Evolutionary conservation across 495 filamentous ascomycete species (phyloP), one percentile per base, ranked within the genome.

Genomic region (Penicillium pancosmium): DNA sequence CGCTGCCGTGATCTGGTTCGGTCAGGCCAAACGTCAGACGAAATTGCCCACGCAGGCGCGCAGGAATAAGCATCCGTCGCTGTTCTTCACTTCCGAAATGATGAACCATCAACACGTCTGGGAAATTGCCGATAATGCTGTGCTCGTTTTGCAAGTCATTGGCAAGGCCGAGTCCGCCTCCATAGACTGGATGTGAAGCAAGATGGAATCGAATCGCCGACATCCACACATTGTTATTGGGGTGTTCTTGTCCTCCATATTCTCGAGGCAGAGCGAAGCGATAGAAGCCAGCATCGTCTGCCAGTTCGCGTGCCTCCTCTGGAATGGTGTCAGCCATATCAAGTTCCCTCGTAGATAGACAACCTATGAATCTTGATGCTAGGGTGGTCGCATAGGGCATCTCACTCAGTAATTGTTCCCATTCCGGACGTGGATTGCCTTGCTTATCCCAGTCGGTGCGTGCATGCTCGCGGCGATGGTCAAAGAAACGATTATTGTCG

Each of bases 101-200:
- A 54, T 78, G 73, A 15, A 86, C 64, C 85, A 85, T 85, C 6
- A 83, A 60, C 5, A 86, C 52, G 59, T 82, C 80, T 0, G 82
- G 84, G 65, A 85, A 84, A 62, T 86, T 87, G 5, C 82, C 82
- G 3, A 86, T 76, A 16, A 87, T 73, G 46, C 71, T 76, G 62
- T 85, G 82, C 63, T 86, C 83, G 55, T 80, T 87, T 61, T 88
- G 82, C 40, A 86, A 66, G 66, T 87, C 85, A 57, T 86, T 86
- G 55, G 83, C 82, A 4, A 88, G 69, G 4, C 83, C 80, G 19
- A 87, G 56, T 1, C 82, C 82, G 2, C 72, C 72, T 11, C 73
- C 73, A 52, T 76, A 74, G 6, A 68, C 44, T 0, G 71, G 59
- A 59, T 85, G 78, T 13, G 74, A 74, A 4, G 83, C 77, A 16